Evolutionary conservation across 768 basidiomycete genomes (phyloP), one percentile per base, ranked within the genome.

Genomic region (Lentinula lateritia): DNA sequence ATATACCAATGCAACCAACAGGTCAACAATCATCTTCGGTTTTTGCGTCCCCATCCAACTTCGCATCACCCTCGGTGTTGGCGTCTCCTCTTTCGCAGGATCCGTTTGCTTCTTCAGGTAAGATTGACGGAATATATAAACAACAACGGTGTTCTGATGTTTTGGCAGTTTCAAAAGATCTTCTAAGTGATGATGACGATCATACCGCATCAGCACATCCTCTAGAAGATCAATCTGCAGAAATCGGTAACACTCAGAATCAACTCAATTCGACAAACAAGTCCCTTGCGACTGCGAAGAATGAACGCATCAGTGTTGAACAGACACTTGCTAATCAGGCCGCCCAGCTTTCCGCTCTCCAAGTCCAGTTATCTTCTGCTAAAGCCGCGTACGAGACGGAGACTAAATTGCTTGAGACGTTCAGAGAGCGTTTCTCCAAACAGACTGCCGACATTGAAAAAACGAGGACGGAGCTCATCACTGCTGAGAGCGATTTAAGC

Each of bases 401-500:
- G 76, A 87, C 83, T 6, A 84, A 81, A 52, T 73, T 90, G 16
- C 76, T 95, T 12, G 70, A 81, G 16, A 80, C 83, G 32, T 78
- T 96, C 35, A 86, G 84, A 60, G 88, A 91, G 35, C 85, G 93
- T 10, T 83, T 82, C 52, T 73, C 79, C 0, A 76, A 78, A 7
- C 95, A 97, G 75, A 78, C 78, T 2, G 76, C 81, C 16, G 87
- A 90, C 18, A 89, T 97, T 34, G 82, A 87, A 67, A 89, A 85
- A 70, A 72, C 85, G 3, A 80, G 83, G 55, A 83, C 88, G 57
- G 90, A 96, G 62, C 76, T 98, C 41, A 98, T 99, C 65, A 80
- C 82, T 45, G 88, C 91, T 4, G 95, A 98, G 76, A 94, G 93
- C 69, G 94, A 98, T 65, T 80, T 99, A 43, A 93, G 92, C 65